Conservation (phyloP, 2,329 filamentous ascomycete species). For the Phaeosphaeriaceae sp. region DNA sequence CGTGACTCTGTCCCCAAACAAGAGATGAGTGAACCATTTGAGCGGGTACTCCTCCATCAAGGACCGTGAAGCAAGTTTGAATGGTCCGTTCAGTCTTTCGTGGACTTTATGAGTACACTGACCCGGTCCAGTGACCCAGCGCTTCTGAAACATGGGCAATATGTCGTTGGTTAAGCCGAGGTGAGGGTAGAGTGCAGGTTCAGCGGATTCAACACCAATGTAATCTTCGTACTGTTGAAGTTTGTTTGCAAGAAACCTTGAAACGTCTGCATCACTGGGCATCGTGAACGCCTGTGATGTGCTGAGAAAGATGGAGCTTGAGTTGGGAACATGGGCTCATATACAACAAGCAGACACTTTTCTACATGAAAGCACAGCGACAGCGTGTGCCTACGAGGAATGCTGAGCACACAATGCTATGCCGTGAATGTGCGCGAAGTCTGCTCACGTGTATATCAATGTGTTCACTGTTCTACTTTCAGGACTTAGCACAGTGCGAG, state of each 20-base stretch:
- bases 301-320: not conserved
- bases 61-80: conserved; percentile 21
- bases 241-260: not conserved
- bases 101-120: conserved; percentile 14
- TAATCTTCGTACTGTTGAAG: not conserved
- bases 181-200: not conserved
- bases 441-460: not conserved
- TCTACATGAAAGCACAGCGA: not conserved
- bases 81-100: conserved; percentile 10
- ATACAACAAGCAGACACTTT: not conserved
- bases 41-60: conserved; percentile 22
- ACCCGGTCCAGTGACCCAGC: conserved; percentile 22
- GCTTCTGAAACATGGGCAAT: conserved; percentile 22
- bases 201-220: not conserved
- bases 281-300: not conserved
- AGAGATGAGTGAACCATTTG: conserved; percentile 26
- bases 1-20: conserved; percentile 12
- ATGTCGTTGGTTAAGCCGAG: conserved; percentile 18
- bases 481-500: too few relatives aligned
- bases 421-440: too few relatives aligned
- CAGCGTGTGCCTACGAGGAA: not conserved
- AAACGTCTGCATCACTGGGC: not conserved
- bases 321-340: not conserved
- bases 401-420: not conserved
- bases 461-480: too few relatives aligned